Conservation (phyloP, 1,284 basidiomycete species). For the Phylloporus gajari region DNA sequence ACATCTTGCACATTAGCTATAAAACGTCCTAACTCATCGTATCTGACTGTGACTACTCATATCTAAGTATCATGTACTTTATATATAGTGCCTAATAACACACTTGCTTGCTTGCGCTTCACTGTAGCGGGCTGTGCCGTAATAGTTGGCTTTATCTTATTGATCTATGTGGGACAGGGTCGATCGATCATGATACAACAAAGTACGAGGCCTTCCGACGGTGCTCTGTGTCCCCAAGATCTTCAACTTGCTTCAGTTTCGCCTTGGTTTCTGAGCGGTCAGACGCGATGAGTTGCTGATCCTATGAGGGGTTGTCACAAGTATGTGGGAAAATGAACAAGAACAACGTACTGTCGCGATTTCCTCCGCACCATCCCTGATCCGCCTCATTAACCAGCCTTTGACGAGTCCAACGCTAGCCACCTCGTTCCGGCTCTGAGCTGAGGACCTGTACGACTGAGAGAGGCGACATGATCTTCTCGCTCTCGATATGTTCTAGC, state of each 20-base stretch:
- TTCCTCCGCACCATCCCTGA: slow-evolving; percentile 78
- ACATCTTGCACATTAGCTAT: too few relatives aligned
- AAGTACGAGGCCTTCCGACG: too few relatives aligned
- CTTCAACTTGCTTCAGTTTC: slow-evolving; percentile 84
- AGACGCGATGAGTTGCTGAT: slow-evolving; percentile 84
- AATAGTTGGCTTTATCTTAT: too few relatives aligned
- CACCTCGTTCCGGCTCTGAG: slow-evolving; percentile 83
- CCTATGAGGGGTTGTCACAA: slow-evolving; percentile 59
- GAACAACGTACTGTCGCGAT: slow-evolving; percentile 75
- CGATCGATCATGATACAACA: too few relatives aligned
- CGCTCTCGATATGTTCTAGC: slow-evolving; percentile 80
- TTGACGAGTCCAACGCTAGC: slow-evolving; percentile 92
- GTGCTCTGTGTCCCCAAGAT: slow-evolving; percentile 79
- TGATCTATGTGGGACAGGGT: too few relatives aligned
- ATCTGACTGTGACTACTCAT: too few relatives aligned
- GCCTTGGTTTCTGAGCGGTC: slow-evolving; percentile 88
- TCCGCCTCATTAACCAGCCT: slow-evolving; percentile 85
- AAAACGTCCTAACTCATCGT: too few relatives aligned
- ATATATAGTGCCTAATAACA: too few relatives aligned
- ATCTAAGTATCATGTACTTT: too few relatives aligned
- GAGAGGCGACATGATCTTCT: slow-evolving; percentile 86
- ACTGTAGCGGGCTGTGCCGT: too few relatives aligned
- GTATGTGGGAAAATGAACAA: background rate
- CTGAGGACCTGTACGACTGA: slow-evolving; percentile 90
- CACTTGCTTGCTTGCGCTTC: too few relatives aligned